A percentile compares a stretch with the other conserved stretches of the same genome.
phyloP scores from a whole-genome alignment of 805 yeast species.

The Zygoascus flipseniorum region DNA sequence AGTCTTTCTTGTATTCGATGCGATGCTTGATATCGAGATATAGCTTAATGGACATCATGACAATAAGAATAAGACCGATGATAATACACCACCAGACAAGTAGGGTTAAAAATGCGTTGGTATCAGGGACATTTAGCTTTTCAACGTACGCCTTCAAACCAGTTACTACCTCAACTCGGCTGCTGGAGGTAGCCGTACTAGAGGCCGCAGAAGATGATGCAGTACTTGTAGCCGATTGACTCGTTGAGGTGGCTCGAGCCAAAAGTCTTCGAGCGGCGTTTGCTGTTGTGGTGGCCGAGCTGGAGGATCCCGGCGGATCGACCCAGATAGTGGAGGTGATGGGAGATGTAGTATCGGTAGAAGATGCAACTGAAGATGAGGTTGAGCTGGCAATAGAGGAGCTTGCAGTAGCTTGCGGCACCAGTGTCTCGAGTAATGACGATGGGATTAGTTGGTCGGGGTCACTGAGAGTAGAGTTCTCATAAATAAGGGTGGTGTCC shows the following conservation, averaged over 20 bases:
- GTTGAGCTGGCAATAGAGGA: neutral
- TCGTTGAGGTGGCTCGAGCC: neutral
- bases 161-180: slow-evolving; percentile 12
- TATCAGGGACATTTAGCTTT: slow-evolving; percentile 23
- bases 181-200: neutral
- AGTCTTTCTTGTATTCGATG: slow-evolving; percentile 3
- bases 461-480: slow-evolving; percentile 9
- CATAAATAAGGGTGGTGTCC: slow-evolving; percentile 12
- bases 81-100: slow-evolving; percentile 27
- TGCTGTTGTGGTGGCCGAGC: neutral
- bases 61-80: slow-evolving; percentile 18
- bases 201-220: slow-evolving; percentile 7
- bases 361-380: slow-evolving; percentile 5
- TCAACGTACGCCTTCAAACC: slow-evolving; percentile 26
- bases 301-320: neutral
- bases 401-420: slow-evolving; percentile 9
- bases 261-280: neutral
- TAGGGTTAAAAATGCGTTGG: slow-evolving; percentile 27
- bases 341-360: slow-evolving; percentile 4
- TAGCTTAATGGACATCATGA: slow-evolving; percentile 20
- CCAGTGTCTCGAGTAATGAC: neutral
- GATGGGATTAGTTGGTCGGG: slow-evolving; percentile 3
- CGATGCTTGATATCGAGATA: slow-evolving; percentile 17
- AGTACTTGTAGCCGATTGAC: neutral
- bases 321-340: slow-evolving; percentile 2